phyloP scores from a whole-genome alignment of 2,329 filamentous ascomycete genomes.

The Gaeumannomyces sp. region DNA sequence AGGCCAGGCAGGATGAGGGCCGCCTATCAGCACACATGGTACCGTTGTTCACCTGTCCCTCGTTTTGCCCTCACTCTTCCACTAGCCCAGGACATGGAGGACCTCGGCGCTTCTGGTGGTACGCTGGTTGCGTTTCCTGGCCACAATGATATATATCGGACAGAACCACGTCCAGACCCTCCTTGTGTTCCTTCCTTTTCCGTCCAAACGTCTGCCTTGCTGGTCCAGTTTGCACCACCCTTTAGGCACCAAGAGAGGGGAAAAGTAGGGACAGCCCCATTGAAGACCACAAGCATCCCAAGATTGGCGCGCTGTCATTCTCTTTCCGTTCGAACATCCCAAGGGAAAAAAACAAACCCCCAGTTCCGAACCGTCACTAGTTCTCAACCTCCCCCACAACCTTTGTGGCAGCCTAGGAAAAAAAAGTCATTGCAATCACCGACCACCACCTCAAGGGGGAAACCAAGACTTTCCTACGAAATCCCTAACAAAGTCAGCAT shows the following conservation, averaged over 20 bases:
- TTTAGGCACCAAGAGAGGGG: not conserved
- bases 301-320: too few relatives aligned
- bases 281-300: too few relatives aligned
- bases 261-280: not conserved
- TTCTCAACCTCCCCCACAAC: not conserved
- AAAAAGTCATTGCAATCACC: not conserved
- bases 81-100: not conserved
- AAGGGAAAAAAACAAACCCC: not conserved
- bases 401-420: not conserved
- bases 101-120: too few relatives aligned
- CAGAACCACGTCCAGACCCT: not conserved
- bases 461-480: not conserved
- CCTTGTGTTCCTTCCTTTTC: not conserved
- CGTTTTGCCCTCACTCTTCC: not conserved
- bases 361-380: not conserved
- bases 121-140: not conserved
- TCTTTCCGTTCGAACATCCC: not conserved
- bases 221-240: not conserved
- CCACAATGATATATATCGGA: not conserved
- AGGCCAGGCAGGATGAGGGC: not conserved
- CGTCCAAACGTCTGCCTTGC: not conserved
- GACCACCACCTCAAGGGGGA: not conserved
- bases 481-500: not conserved
- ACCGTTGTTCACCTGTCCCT: not conserved
- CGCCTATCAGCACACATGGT: not conserved